These are phyloP conservation scores for Phytomonas serpens DNA, from an alignment of 208 protist species.

Conservation along the genomic window DNA sequence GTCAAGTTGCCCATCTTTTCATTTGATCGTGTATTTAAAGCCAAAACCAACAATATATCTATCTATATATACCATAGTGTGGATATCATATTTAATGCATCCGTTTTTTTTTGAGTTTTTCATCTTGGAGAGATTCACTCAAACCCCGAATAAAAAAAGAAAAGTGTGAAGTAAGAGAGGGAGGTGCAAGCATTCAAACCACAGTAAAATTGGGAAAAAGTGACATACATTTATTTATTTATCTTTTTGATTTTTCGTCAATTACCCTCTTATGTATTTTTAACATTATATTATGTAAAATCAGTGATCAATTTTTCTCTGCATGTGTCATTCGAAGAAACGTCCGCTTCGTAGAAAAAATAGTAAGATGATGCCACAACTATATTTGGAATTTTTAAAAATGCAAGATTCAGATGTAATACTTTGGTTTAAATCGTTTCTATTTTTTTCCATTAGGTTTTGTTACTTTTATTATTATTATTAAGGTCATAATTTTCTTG, in stretches of 20 bases:
- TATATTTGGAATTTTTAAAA: constrained; percentile 11
- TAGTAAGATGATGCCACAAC: neutral
- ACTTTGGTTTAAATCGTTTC: constrained; percentile 14
- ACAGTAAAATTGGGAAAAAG: neutral
- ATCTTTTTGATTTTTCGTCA: constrained; percentile 6
- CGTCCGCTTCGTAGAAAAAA: neutral
- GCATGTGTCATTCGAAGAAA: neutral
- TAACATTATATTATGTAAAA: constrained; percentile 7
- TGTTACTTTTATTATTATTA: constrained; percentile 19
- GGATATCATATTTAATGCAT: constrained; percentile 2
- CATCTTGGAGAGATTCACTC: neutral
- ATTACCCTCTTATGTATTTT: constrained; percentile 11
- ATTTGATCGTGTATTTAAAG: neutral
- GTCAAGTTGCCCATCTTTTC: neutral
- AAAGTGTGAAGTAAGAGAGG: neutral
- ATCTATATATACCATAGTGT: constrained; percentile 10
- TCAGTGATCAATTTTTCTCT: neutral
- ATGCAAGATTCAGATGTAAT: constrained; percentile 2
- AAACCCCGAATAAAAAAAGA: neutral
- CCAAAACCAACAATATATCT: constrained; percentile 11
- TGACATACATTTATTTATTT: constrained; percentile 8
- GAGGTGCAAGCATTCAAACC: neutral
- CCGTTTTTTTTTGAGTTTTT: neutral
- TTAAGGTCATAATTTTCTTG: constrained; percentile 9
- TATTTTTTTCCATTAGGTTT: constrained; percentile 11